Percentiles rank a stretch among this genome's conserved stretches.
Evolutionary conservation across 1,284 basidiomycete genomes (phyloP).

Genomic region (Cutaneotrichosporon sp.): DNA sequence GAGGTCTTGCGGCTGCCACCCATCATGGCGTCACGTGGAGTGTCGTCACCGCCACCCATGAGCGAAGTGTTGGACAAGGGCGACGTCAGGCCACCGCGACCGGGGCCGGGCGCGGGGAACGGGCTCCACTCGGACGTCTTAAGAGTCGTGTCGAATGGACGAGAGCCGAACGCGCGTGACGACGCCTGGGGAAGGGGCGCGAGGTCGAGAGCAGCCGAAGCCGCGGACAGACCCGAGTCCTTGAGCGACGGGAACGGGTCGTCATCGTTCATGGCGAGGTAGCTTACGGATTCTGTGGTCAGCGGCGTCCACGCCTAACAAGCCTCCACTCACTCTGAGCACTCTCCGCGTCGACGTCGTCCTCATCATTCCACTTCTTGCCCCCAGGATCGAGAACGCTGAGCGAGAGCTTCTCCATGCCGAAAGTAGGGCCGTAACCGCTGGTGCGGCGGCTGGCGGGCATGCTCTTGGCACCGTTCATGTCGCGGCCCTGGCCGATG

Average conservation of each 20-base stretch:
- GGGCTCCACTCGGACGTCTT: conserved; percentile 92
- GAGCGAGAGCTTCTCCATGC: conserved; percentile 53
- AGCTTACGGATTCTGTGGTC: conserved; percentile 72
- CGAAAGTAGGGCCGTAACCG: conserved; percentile 48
- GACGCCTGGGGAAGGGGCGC: conserved; percentile 83
- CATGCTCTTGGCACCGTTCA: conserved; percentile 54
- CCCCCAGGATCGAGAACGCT: conserved; percentile 44
- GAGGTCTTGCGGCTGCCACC: conserved; percentile 35
- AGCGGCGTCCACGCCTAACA: not conserved
- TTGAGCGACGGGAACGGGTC: conserved; percentile 70
- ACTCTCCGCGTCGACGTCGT: conserved; percentile 50
- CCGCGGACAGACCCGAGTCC: conserved; percentile 68
- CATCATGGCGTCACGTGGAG: conserved; percentile 23
- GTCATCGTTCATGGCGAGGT: conserved; percentile 86
- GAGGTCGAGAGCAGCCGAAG: conserved; percentile 87
- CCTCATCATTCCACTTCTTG: conserved; percentile 43
- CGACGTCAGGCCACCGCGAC: conserved; percentile 47
- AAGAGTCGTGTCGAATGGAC: conserved; percentile 60
- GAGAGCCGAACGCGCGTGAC: conserved; percentile 63
- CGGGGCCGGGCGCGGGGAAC: conserved; percentile 61
- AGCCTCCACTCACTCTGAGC: conserved; percentile 44
- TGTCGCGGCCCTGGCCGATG: conserved; percentile 38
- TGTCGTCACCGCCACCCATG: conserved; percentile 51
- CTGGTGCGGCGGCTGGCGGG: conserved; percentile 50
- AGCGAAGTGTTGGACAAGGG: conserved; percentile 64